These are phyloP conservation scores for Saccharomycopsis fodiens DNA, from an alignment of 805 yeast genomes.

Conservation along the genomic window DNA sequence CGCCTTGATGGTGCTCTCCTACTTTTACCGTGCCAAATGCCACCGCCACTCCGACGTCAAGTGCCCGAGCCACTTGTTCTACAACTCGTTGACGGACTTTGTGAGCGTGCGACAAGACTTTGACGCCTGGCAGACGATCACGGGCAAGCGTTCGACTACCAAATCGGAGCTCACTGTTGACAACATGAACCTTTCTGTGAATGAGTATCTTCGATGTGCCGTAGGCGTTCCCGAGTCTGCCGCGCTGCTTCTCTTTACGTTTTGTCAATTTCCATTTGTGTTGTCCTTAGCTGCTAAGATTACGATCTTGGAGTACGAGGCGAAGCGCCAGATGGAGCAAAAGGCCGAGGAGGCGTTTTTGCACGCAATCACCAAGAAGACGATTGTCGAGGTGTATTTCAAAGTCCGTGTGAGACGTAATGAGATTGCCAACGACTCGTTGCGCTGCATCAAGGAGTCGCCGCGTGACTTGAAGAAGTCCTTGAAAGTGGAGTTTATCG, in stretches of 20 bases:
- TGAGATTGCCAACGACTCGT: conserved; percentile 65
- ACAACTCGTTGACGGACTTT: conserved; percentile 76
- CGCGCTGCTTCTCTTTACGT: conserved; percentile 33
- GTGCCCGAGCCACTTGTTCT: conserved; percentile 43
- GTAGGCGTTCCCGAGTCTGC: conserved; percentile 10
- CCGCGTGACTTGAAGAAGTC: conserved; percentile 62
- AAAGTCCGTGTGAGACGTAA: conserved; percentile 62
- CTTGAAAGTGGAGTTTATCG: conserved; percentile 67
- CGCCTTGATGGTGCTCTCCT: conserved; percentile 51
- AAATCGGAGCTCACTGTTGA: conserved; percentile 10
- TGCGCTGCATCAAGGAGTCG: conserved; percentile 50
- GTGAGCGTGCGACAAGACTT: conserved; percentile 73
- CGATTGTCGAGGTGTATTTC: conserved; percentile 60
- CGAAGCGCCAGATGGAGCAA: conserved; percentile 70
- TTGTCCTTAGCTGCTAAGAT: conserved; percentile 79
- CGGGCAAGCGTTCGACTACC: conserved; percentile 23
- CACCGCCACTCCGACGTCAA: conserved; percentile 26
- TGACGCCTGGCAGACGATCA: conserved; percentile 66
- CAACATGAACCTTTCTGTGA: conserved; percentile 12
- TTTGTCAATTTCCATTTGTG: conserved; percentile 81
- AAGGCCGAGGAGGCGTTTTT: conserved; percentile 88
- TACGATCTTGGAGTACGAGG: conserved; percentile 73
- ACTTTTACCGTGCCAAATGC: conserved; percentile 47
- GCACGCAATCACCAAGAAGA: conserved; percentile 55
- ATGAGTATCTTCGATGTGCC: conserved; percentile 17